A percentile compares a stretch with the other conserved stretches of the same genome.
These are phyloP conservation scores for Boehmeria nivea DNA, from an alignment of 306 rosid genomes.

Conservation along the genomic window DNA sequence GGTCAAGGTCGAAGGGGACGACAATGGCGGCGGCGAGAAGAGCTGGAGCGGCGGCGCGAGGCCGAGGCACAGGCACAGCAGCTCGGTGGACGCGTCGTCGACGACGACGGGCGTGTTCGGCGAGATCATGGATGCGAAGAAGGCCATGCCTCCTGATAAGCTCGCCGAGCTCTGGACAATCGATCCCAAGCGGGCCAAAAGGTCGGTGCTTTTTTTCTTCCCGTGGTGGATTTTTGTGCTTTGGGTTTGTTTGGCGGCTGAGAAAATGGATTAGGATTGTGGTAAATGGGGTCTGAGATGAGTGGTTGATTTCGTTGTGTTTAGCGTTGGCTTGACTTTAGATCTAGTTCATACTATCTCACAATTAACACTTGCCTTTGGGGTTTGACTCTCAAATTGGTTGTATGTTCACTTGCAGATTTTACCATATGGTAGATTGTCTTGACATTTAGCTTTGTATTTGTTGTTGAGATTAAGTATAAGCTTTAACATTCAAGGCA, in stretches of 20 bases:
- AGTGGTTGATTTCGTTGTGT: neutral
- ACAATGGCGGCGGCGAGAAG: slow-evolving; percentile 53
- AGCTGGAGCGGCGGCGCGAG: slow-evolving; percentile 37
- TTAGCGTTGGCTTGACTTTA: no score
- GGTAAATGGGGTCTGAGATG: no score
- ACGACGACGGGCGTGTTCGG: slow-evolving; percentile 68
- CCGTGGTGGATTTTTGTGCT: no score
- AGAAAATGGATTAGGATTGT: no score
- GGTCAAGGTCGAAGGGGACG: slow-evolving; percentile 11
- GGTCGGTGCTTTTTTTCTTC: slow-evolving; percentile 46
- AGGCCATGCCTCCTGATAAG: slow-evolving; percentile 99
- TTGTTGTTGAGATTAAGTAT: neutral
- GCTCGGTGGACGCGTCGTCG: slow-evolving; percentile 73
- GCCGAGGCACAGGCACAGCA: slow-evolving; percentile 69
- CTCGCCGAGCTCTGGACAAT: slow-evolving; percentile 94
- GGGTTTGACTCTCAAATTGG: no score
- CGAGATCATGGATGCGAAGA: slow-evolving; percentile 94
- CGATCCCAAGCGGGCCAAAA: slow-evolving; percentile 99
- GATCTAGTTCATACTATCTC: neutral
- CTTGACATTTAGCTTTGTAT: neutral
- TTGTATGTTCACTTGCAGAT: no score
- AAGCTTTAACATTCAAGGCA: neutral
- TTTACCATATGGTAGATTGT: neutral
- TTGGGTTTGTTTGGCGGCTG: slow-evolving; percentile 3
- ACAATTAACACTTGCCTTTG: neutral